Conservation (phyloP, 2,329 filamentous ascomycete species). For the Paracamarosporium sp. region DNA sequence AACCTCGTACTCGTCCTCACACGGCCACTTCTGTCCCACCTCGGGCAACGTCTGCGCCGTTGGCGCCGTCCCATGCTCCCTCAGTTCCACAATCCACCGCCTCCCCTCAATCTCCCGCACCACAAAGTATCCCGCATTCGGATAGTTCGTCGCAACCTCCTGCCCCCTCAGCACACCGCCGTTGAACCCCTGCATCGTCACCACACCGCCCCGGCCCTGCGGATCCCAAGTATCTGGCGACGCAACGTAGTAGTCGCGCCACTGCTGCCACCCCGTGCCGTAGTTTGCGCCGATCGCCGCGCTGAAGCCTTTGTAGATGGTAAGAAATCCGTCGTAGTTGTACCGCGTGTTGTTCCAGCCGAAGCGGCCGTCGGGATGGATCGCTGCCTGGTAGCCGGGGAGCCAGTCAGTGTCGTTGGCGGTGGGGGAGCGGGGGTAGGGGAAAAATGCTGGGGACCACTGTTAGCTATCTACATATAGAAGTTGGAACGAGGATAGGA, state of each 20-base stretch:
- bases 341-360: constrained; percentile 10
- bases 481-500: neutral
- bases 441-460: constrained; percentile 6
- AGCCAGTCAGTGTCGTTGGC: constrained; percentile 10
- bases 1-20: constrained; percentile 1
- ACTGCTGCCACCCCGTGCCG: constrained; percentile 8
- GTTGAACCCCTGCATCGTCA: constrained; percentile 3
- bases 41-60: constrained; percentile 1
- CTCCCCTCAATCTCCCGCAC: constrained; percentile 8
- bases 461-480: constrained; percentile 1
- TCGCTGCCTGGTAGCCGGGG: neutral
- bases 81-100: constrained; percentile 8
- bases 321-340: constrained; percentile 6
- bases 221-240: constrained; percentile 12
- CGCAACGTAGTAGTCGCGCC: constrained; percentile 12
- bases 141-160: neutral
- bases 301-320: constrained; percentile 5
- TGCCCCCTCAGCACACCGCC: constrained; percentile 1
- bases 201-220: constrained; percentile 4
- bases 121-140: constrained; percentile 8
- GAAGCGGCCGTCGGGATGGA: constrained; percentile 5
- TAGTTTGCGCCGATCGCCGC: constrained; percentile 5
- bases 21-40: constrained; percentile 4
- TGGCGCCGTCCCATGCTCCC: constrained; percentile 7
- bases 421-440: constrained; percentile 5